Percentiles rank a stretch among this genome's conserved stretches.
These are phyloP conservation scores for Ensete ventricosum DNA, from an alignment of 176 grass and related monocot species.

Conservation along the genomic window DNA sequence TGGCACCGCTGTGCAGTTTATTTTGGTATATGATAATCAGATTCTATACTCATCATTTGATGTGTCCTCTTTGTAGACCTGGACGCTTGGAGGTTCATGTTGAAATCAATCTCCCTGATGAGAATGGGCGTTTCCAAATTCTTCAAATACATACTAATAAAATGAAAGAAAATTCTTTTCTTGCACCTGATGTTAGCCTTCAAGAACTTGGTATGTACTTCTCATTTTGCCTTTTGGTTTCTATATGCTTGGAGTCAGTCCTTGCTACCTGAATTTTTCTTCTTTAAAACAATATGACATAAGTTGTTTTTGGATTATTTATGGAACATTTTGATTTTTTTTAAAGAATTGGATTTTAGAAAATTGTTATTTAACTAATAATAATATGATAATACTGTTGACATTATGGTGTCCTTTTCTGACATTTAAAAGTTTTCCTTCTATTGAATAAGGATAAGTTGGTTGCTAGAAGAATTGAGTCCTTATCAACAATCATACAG, in stretches of 20 bases:
- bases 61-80: conserved; percentile 42
- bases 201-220: conserved; percentile 62
- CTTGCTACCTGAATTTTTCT: not conserved
- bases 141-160: conserved; percentile 96
- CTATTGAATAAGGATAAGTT: too few species aligned
- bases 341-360: too few species aligned
- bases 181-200: conserved; percentile 89
- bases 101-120: conserved; percentile 95
- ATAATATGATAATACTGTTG: too few species aligned
- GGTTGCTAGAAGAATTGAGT: too few species aligned
- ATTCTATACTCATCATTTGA: conserved; percentile 9
- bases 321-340: too few species aligned
- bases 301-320: too few species aligned
- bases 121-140: conserved; percentile 98
- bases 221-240: not conserved
- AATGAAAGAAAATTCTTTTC: conserved; percentile 97
- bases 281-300: too few species aligned
- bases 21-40: not conserved
- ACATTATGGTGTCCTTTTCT: too few species aligned
- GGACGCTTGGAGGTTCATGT: conserved; percentile 97
- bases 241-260: not conserved
- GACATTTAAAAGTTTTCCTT: too few species aligned
- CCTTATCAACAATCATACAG: too few species aligned
- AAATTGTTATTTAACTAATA: not conserved
- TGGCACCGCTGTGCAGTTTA: not conserved